Conservation (phyloP, 768 basidiomycete species). For the Tricholoma furcatifolium region DNA sequence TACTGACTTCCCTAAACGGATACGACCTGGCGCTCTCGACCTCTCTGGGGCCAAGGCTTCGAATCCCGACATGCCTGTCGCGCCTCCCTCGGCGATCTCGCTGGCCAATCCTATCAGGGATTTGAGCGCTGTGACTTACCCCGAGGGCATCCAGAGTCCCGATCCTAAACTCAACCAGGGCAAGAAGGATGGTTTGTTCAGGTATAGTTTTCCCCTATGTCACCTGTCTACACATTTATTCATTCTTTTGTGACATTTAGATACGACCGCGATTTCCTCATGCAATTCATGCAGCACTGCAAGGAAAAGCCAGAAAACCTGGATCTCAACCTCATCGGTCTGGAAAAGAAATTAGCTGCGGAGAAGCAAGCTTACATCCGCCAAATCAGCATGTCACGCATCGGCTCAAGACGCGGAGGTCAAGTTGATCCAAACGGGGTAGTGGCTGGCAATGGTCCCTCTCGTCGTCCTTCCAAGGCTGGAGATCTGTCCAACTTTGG, state of each 20-base stretch:
- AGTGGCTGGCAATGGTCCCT: conserved; percentile 50
- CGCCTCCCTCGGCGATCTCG: conserved; percentile 67
- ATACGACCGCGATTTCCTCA: conserved; percentile 95
- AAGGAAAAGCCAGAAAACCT: conserved; percentile 92
- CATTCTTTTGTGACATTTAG: conserved; percentile 34
- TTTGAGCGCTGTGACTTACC: conserved; percentile 76
- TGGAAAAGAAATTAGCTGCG: conserved; percentile 75
- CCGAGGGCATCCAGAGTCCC: conserved; percentile 81
- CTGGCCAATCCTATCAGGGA: no score
- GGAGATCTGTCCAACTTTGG: conserved; percentile 88
- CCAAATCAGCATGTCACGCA: conserved; percentile 80
- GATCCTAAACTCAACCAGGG: conserved; percentile 90
- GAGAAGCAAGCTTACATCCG: conserved; percentile 61
- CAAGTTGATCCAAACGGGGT: conserved; percentile 81
- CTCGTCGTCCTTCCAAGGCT: conserved; percentile 69
- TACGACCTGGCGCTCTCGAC: conserved; percentile 73
- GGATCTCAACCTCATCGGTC: conserved; percentile 86
- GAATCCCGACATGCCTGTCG: conserved; percentile 29
- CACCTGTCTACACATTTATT: background rate
- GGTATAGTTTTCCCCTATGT: conserved; percentile 38
- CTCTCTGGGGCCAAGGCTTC: conserved; percentile 52
- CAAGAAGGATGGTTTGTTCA: conserved; percentile 86
- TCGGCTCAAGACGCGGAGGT: conserved; percentile 85
- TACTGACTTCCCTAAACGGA: conserved; percentile 38
- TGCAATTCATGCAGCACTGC: conserved; percentile 95